Evolutionary conservation across 1,139 yeast genomes (phyloP).

Genomic region (Spencermartinsiella ligniputridi): DNA sequence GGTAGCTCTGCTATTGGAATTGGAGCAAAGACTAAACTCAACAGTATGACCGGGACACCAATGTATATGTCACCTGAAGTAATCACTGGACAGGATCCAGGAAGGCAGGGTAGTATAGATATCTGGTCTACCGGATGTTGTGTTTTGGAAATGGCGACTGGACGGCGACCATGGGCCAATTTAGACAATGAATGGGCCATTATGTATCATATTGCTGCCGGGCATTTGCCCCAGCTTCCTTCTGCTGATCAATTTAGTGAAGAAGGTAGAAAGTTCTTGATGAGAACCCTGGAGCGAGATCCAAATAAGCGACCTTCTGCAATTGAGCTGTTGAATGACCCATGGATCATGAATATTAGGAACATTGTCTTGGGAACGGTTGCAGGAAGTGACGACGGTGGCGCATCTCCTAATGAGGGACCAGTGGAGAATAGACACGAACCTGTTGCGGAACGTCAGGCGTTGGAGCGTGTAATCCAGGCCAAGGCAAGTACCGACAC

Average conservation of each 20-base stretch:
- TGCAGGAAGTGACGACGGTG: constrained; percentile 4
- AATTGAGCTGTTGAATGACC: constrained; percentile 77
- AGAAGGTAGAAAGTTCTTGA: constrained; percentile 65
- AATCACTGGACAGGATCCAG: constrained; percentile 69
- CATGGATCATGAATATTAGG: constrained; percentile 53
- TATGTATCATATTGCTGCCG: constrained; percentile 97
- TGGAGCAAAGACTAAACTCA: constrained; percentile 34
- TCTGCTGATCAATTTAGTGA: constrained; percentile 69
- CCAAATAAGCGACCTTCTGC: constrained; percentile 80
- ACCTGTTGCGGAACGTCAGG: constrained; percentile 1
- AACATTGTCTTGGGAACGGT: constrained; percentile 18
- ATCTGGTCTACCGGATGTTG: constrained; percentile 85
- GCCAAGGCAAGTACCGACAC: background rate
- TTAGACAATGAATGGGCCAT: constrained; percentile 97
- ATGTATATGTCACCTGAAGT: constrained; percentile 99
- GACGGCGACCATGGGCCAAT: constrained; percentile 56
- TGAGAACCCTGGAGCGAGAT: constrained; percentile 76
- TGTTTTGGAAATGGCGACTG: constrained; percentile 85
- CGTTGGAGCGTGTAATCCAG: background rate
- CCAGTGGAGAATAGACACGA: background rate
- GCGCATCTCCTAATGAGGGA: background rate
- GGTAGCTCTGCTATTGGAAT: constrained; percentile 11
- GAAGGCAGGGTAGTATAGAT: constrained; percentile 63
- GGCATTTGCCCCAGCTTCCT: constrained; percentile 86
- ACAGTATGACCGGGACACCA: constrained; percentile 87